Evolutionary conservation across 495 filamentous ascomycete genomes (phyloP), one percentile per base, ranked within the genome.

Genomic region (Tuber aestivum): DNA sequence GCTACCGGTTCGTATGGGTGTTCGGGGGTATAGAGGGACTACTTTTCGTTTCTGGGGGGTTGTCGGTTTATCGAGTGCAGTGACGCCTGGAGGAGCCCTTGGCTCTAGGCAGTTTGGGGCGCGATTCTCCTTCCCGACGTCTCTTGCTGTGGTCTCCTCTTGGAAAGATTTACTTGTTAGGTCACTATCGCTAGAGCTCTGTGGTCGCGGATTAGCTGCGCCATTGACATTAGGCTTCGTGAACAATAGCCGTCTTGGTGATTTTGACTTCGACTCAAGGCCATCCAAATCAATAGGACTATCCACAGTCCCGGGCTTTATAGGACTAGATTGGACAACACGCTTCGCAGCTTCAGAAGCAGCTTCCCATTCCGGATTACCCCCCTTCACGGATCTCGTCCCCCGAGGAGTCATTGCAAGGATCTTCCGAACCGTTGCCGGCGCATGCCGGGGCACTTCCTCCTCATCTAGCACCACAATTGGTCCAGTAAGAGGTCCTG

Each of bases 301-400:
- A 78, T 89, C 85, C 72, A 89, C 89, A 50, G 87, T 89, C 73
- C 93, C 91, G 65, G 85, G 83, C 76, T 88, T 86, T n/a, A 87
- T 88, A 21, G 92, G 92, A 75, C 91, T 93, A 21, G 92, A 93
- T 78, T 91, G 89, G 42, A 92, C 90, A 71, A 89, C 91, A 75
- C 89, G 85, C 69, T 86, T 85, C 48, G 92, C 84, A 8, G 90
- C 90, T 45, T 87, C 87, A 20, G 86, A 85, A 38, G 89, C 88
- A 76, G 88, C 85, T 45, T 88, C 83, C 41, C 87, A 88, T 71
- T 89, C 82, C 73, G 80, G 77, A 42, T 76, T 74, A 72, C 81
- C 82, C 21, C 82, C 81, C 41, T 85, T 85, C 8, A 77, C 74
- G 23, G 81, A 79, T 71, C 76, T 79, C 79, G 85, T 45, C 69